A percentile compares a stretch with the other conserved stretches of the same genome.
phyloP scores from a whole-genome alignment of 768 basidiomycete species.

The Mycena metata region DNA sequence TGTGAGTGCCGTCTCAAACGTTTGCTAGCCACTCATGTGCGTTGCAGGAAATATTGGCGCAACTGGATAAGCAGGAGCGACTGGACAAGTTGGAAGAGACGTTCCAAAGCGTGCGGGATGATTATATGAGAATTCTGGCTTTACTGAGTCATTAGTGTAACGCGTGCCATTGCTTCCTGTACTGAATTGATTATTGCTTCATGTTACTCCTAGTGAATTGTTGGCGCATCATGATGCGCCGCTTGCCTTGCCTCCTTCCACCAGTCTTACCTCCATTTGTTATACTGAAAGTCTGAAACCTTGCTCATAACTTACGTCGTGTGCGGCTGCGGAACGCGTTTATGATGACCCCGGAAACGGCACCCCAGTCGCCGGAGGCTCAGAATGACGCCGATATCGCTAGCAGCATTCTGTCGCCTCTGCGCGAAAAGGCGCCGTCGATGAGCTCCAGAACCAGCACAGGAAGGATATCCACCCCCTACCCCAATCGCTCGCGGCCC shows the following conservation, averaged over 20 bases:
- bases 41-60: slow-evolving; percentile 84
- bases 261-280: no score
- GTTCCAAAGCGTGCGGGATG: slow-evolving; percentile 86
- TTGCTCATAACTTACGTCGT: slow-evolving; percentile 4
- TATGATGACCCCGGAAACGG: slow-evolving; percentile 13
- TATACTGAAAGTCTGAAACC: no score
- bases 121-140: slow-evolving; percentile 85
- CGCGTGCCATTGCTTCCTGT: neutral
- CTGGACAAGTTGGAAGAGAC: slow-evolving; percentile 94
- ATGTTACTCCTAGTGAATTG: neutral
- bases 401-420: slow-evolving; percentile 20
- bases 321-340: slow-evolving; percentile 19
- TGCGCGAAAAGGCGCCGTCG: slow-evolving; percentile 31
- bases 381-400: slow-evolving; percentile 25
- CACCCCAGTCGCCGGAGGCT: slow-evolving; percentile 5
- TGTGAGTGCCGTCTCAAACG: slow-evolving; percentile 60
- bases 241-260: no score
- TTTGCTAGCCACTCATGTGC: slow-evolving; percentile 2
- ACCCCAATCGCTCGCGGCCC: slow-evolving; percentile 28
- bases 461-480: slow-evolving; percentile 15
- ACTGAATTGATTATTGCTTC: neutral
- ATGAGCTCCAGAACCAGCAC: slow-evolving; percentile 34
- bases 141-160: slow-evolving; percentile 51
- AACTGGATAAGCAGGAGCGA: slow-evolving; percentile 89
- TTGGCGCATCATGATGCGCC: no score